phyloP scores from a whole-genome alignment of 2,329 filamentous ascomycete species.

The Dactylellina leptospora region DNA sequence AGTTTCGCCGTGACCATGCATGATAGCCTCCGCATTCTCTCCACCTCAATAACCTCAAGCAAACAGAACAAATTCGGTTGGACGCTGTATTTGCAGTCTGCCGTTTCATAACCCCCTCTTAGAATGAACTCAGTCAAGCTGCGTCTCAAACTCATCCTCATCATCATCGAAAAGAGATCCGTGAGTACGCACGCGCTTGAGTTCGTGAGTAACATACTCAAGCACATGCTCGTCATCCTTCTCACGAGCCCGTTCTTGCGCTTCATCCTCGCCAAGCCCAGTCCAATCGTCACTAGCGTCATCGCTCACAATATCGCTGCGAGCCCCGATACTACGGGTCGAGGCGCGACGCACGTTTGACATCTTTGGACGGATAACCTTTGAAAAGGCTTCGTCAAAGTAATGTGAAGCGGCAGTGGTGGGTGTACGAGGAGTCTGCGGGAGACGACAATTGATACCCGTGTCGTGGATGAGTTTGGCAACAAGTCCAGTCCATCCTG shows the following conservation, averaged over 20 bases:
- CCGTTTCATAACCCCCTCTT: neutral
- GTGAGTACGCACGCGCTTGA: constrained; percentile 74
- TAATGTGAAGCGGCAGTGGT: constrained; percentile 86
- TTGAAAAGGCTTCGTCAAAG: constrained; percentile 86
- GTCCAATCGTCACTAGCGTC: constrained; percentile 65
- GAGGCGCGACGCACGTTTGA: constrained; percentile 75
- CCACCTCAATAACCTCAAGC: constrained; percentile 1
- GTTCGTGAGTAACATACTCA: constrained; percentile 81
- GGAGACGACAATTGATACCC: constrained; percentile 86
- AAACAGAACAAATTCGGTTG: too few species aligned
- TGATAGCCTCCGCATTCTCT: neutral
- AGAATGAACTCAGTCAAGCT: constrained; percentile 61
- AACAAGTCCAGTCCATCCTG: constrained; percentile 94
- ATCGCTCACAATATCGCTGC: constrained; percentile 76
- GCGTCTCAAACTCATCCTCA: constrained; percentile 71
- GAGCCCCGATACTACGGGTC: constrained; percentile 79
- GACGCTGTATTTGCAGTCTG: constrained; percentile 9
- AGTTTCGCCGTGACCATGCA: neutral
- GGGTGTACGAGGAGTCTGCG: constrained; percentile 90
- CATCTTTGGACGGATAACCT: constrained; percentile 61
- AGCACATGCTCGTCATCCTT: constrained; percentile 77
- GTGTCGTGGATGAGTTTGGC: constrained; percentile 98
- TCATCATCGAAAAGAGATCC: constrained; percentile 64
- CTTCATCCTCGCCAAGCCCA: constrained; percentile 64
- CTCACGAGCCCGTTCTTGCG: constrained; percentile 65